Evolutionary conservation across 1,284 basidiomycete genomes (phyloP).

Genomic region (Rhodotorula sp.): DNA sequence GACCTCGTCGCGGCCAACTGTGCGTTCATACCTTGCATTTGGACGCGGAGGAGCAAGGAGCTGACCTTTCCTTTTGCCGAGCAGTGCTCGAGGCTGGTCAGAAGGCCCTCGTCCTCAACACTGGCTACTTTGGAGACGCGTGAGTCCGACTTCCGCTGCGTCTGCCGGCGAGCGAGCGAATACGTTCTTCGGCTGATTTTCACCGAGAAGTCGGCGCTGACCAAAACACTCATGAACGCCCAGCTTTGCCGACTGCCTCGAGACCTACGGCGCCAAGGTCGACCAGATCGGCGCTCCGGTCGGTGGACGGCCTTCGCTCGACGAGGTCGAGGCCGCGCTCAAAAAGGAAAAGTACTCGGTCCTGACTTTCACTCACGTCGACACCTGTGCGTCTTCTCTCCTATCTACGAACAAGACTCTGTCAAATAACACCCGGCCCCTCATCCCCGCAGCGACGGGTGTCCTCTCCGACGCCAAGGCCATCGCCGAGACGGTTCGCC

Average conservation of each 20-base stretch:
- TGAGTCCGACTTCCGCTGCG: neutral
- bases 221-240: no score
- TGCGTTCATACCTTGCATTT: neutral
- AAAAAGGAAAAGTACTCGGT: constrained; percentile 82
- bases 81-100: constrained; percentile 69
- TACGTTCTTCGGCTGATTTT: constrained; percentile 43
- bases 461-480: constrained; percentile 83
- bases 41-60: no score
- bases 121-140: constrained; percentile 83
- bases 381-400: constrained; percentile 41
- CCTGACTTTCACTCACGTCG: constrained; percentile 83
- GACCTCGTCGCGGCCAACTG: constrained; percentile 72
- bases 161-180: constrained; percentile 53
- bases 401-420: neutral
- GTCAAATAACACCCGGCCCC: no score
- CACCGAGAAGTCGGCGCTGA: neutral
- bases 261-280: constrained; percentile 87
- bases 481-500: constrained; percentile 70
- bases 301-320: constrained; percentile 66
- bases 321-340: constrained; percentile 69
- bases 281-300: constrained; percentile 78
- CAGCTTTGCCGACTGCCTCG: constrained; percentile 56
- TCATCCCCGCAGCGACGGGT: constrained; percentile 56
- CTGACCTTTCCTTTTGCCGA: no score
- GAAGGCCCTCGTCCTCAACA: constrained; percentile 72